A percentile compares a stretch with the other conserved stretches of the same genome.
Conservation (phyloP, 345 rosid species). For the Lepidium didymum region DNA sequence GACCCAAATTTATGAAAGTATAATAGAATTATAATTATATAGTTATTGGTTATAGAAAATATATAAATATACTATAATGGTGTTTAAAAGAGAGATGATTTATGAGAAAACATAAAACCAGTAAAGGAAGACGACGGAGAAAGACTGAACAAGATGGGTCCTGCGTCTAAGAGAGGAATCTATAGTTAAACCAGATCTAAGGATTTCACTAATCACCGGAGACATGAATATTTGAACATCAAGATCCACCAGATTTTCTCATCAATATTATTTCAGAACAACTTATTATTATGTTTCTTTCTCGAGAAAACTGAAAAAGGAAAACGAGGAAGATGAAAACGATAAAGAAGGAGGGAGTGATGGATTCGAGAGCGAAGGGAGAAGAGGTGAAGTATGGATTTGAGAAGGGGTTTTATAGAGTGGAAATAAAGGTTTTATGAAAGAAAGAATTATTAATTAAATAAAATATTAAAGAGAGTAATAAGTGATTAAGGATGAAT, state of each 20-base stretch:
- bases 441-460: neutral
- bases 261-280: neutral
- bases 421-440: too few species aligned
- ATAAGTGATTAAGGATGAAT: too few species aligned
- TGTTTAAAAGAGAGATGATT: too few species aligned
- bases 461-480: too few species aligned
- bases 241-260: slow-evolving; percentile 19
- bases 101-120: too few species aligned
- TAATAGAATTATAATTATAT: neutral
- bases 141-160: too few species aligned
- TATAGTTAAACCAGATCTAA: slow-evolving; percentile 35
- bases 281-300: neutral
- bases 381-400: slow-evolving; percentile 17
- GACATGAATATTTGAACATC: slow-evolving; percentile 35
- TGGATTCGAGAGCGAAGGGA: slow-evolving; percentile 13
- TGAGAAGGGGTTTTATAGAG: slow-evolving; percentile 17
- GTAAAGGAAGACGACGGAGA: too few species aligned
- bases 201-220: slow-evolving; percentile 34
- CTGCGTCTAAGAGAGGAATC: slow-evolving; percentile 62
- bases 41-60: neutral
- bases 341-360: neutral
- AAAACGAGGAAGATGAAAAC: neutral
- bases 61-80: neutral
- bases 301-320: neutral
- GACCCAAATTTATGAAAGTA: neutral